Evolutionary conservation across 208 protist species (phyloP), one percentile per base, ranked within the genome.

Genomic region (Acanthamoeba culbertsoni): DNA sequence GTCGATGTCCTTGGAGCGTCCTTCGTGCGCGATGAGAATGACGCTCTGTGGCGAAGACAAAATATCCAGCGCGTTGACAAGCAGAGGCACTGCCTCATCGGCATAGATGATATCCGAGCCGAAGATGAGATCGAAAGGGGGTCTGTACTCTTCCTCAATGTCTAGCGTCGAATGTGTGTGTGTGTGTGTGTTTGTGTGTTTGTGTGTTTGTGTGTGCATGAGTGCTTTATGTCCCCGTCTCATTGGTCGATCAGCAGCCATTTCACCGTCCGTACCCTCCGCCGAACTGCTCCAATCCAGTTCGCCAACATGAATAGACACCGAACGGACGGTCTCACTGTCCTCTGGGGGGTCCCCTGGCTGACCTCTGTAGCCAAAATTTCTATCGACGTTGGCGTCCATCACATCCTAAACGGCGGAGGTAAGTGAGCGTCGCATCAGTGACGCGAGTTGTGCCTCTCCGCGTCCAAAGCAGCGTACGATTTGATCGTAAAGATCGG

Each of bases 71-170:
- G 71, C 71, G 71, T 82, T 82, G 71, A 82, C 20, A n/a, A 82
- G 71, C 43, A 82, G 71, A 23, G 71, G 71, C 23, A 82, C 71
- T 23, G 71, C 71, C 42, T 82, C 71, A 18, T 82, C 71, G 37
- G 71, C 71, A n/a, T 82, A 82, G 37, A 82, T 82, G 71, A 82
- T 82, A 31, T 82, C 71, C 42, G 71, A 82, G 8, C 71, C 71
- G 2, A 82, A 26, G 3, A 82, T 82, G 4, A 82, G 71, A 35
- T 82, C 71, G n/a, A 82, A 51, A 2, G 71, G 71, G 16, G 71
- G 71, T 18, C 35, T 46, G 45, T 82, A 82, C 42, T 82, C 71
- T 8, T 82, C 71, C 6, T 82, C 31, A 26, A 82, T 82, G 71
- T 82, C 71, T 82, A 40, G 12, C n/a, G 62, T n/a, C 51, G 51